Evolutionary conservation across 257 asterid genomes (phyloP).

Genomic region (Solanum lignicaule): DNA sequence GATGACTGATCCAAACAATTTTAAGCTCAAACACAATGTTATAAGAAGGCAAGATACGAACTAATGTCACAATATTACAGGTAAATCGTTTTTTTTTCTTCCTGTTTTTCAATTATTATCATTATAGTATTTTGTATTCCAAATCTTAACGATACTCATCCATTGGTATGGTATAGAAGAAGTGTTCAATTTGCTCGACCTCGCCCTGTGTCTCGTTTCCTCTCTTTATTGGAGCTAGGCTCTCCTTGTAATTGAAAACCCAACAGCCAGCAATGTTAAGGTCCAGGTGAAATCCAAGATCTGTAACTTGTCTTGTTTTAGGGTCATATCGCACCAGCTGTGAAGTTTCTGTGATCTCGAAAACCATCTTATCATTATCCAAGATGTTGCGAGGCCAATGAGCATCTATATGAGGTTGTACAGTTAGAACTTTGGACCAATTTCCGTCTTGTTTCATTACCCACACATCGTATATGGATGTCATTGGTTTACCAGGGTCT

Average conservation of each 20-base stretch:
- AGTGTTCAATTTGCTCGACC: background rate
- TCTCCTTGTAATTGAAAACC: background rate
- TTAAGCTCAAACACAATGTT: background rate
- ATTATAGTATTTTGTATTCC: background rate
- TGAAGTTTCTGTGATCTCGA: background rate
- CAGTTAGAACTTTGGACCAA: background rate
- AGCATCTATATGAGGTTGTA: background rate
- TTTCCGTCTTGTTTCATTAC: too few relatives aligned
- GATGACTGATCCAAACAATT: background rate
- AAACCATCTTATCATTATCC: background rate
- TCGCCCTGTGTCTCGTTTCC: constrained; percentile 8
- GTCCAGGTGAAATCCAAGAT: background rate
- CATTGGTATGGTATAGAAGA: background rate
- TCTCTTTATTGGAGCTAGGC: constrained; percentile 1
- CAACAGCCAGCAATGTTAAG: rapidly evolving
- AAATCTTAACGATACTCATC: background rate
- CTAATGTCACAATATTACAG: background rate
- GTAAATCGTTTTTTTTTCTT: background rate
- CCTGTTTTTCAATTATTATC: background rate
- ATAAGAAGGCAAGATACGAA: background rate
- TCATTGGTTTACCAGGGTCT: too few relatives aligned
- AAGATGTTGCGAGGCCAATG: too few relatives aligned
- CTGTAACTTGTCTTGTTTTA: background rate
- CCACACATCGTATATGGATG: too few relatives aligned
- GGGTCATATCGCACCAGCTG: background rate